Conservation (phyloP, 2,329 filamentous ascomycete genomes). For the Karstenula rhodostoma region DNA sequence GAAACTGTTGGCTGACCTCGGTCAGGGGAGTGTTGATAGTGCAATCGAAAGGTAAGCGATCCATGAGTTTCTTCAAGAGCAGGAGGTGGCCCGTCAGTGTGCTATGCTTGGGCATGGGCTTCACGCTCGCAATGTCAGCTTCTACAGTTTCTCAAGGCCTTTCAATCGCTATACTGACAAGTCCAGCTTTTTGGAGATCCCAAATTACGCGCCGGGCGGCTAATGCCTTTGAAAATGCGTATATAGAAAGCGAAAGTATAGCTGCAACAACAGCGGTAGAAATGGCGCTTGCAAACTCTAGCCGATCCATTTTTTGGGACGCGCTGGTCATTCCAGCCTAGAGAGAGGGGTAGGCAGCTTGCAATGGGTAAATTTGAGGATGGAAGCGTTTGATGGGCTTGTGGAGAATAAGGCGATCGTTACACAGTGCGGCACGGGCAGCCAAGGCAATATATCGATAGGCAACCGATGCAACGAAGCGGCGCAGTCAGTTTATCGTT, state of each 20-base stretch:
- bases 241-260: neutral
- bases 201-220: neutral
- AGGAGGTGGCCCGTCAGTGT: neutral
- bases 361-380: too few relatives aligned
- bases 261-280: neutral
- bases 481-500: too few relatives aligned
- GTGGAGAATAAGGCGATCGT: too few relatives aligned
- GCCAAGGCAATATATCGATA: too few relatives aligned
- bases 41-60: neutral
- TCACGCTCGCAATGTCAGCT: too few relatives aligned
- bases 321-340: too few relatives aligned
- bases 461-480: too few relatives aligned
- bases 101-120: neutral
- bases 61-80: neutral
- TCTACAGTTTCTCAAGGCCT: too few relatives aligned
- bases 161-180: neutral
- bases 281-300: neutral
- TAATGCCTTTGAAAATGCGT: neutral
- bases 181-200: neutral
- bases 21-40: neutral
- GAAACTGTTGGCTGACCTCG: neutral
- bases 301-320: too few relatives aligned
- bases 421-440: too few relatives aligned
- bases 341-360: too few relatives aligned
- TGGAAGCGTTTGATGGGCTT: too few relatives aligned